Evolutionary conservation across 805 yeast genomes (phyloP), one percentile per base, ranked within the genome.

Genomic region (Candida xiaguanensis): DNA sequence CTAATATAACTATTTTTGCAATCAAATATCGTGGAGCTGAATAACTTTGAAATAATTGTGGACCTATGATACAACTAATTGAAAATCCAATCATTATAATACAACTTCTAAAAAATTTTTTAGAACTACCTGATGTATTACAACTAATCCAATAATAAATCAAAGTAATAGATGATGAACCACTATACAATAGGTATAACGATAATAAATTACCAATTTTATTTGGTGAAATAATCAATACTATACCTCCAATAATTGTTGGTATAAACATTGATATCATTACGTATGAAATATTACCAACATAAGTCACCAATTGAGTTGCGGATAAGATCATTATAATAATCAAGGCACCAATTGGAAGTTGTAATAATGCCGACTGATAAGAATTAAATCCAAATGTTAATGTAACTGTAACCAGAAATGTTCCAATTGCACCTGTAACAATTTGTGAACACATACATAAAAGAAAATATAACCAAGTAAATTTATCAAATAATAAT

Each of bases 71-170:
- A 48, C 80, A 79, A 12, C 87, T 85, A 32, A 77, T 74, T 29
- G 85, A 78, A 54, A 81, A 85, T 4, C 78, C 82, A 42, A 83
- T 70, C 57, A 84, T 68, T 34, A 72, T 72, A 25, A 80, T 56
- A 5, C 82, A 81, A 38, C 77, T 75, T 19, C 77, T 70, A 4
- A 78, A 70, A 47, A 79, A 68, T 49, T 82, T 79, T 58, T 85
- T 85, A n/a, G 90, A 82, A 45, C 78, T 75, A 9, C 93, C 93
- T 1, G 89, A 80, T 25, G 80, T 73, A 55, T 84, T 78, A 33
- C 80, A 72, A 40, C 75, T 70, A 44, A 76, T 76, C 85, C 84
- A 78, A 4, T 78, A 72, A 49, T 77, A 78, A 22, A 79, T 63
- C 38, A 78, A 64, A 1, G 83, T 75, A 39, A 76, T 78, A 38